Percentiles rank a stretch among this genome's conserved stretches.
Conservation (phyloP, 345 rosid genomes). For the Theobroma cacao region DNA sequence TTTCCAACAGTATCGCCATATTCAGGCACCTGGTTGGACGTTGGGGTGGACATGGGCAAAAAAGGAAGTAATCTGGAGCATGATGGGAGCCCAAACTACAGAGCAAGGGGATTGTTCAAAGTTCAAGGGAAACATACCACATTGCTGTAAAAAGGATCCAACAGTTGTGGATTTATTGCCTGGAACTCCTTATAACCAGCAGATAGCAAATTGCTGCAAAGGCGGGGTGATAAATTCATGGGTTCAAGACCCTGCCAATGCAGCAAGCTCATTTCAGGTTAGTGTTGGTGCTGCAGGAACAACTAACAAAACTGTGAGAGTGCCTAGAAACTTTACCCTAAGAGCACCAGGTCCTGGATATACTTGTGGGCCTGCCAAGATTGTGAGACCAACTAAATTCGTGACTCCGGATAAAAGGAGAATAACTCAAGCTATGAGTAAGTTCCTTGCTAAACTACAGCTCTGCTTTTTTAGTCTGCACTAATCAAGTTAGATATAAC, state of each 20-base stretch:
- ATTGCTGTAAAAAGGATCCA: constrained; percentile 87
- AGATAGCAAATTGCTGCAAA: constrained; percentile 90
- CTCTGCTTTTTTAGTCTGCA: neutral
- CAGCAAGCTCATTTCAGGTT: constrained; percentile 77
- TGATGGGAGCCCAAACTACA: constrained; percentile 75
- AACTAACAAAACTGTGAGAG: constrained; percentile 64
- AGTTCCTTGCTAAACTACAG: constrained; percentile 31
- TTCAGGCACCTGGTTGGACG: constrained; percentile 85
- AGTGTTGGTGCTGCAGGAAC: constrained; percentile 90
- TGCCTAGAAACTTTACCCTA: constrained; percentile 81
- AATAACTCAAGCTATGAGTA: constrained; percentile 88
- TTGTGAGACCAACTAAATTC: constrained; percentile 68
- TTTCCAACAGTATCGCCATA: constrained; percentile 87
- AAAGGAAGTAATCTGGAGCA: constrained; percentile 88
- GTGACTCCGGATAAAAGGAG: constrained; percentile 66
- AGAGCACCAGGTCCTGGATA: constrained; percentile 93
- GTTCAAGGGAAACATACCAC: constrained; percentile 73
- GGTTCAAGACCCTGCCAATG: constrained; percentile 73
- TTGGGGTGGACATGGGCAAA: constrained; percentile 92
- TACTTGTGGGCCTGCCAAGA: constrained; percentile 78
- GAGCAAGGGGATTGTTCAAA: constrained; percentile 95
- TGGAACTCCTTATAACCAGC: constrained; percentile 80
- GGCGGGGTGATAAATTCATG: constrained; percentile 84
- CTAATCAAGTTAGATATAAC: neutral
- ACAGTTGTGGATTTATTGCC: constrained; percentile 84